Conservation (phyloP, 2,329 filamentous ascomycete species). For the Tolypocladium ophioglossoides region DNA sequence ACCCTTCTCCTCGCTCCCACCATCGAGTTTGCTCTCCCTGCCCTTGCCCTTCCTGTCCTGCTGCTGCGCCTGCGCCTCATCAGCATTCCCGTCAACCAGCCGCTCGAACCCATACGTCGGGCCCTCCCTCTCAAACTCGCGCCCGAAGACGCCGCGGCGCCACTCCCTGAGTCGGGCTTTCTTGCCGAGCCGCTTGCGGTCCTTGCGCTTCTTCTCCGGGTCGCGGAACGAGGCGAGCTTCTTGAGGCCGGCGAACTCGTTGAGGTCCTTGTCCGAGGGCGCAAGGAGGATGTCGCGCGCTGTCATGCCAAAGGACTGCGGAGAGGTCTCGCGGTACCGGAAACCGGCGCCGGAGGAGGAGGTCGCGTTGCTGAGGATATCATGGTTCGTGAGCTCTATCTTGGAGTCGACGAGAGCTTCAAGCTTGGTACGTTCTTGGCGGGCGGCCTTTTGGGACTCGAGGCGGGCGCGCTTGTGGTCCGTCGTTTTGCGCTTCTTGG, state of each 20-base stretch:
- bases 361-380: slow-evolving; percentile 33
- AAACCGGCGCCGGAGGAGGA: slow-evolving; percentile 41
- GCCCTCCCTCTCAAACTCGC: slow-evolving; percentile 43
- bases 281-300: slow-evolving; percentile 82
- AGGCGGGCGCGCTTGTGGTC: slow-evolving; percentile 49
- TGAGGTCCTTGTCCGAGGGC: slow-evolving; percentile 74
- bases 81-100: slow-evolving; percentile 16
- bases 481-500: slow-evolving; percentile 50
- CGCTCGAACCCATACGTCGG: slow-evolving; percentile 48
- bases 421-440: slow-evolving; percentile 71
- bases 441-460: slow-evolving; percentile 58
- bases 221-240: slow-evolving; percentile 89
- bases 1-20: slow-evolving; percentile 2
- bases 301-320: slow-evolving; percentile 80
- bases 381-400: slow-evolving; percentile 60
- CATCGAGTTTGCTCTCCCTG: not conserved
- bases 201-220: slow-evolving; percentile 75
- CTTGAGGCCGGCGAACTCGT: slow-evolving; percentile 87
- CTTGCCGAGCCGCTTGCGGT: slow-evolving; percentile 83
- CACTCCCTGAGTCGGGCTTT: slow-evolving; percentile 85
- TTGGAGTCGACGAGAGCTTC: slow-evolving; percentile 78
- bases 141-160: slow-evolving; percentile 56
- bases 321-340: slow-evolving; percentile 90
- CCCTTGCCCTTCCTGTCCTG: not conserved
- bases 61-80: not conserved